A percentile compares a stretch with the other conserved stretches of the same genome.
These are phyloP conservation scores for Diversispora eburnea DNA, from an alignment of 192 early-diverging fungal genomes.

Conservation along the genomic window DNA sequence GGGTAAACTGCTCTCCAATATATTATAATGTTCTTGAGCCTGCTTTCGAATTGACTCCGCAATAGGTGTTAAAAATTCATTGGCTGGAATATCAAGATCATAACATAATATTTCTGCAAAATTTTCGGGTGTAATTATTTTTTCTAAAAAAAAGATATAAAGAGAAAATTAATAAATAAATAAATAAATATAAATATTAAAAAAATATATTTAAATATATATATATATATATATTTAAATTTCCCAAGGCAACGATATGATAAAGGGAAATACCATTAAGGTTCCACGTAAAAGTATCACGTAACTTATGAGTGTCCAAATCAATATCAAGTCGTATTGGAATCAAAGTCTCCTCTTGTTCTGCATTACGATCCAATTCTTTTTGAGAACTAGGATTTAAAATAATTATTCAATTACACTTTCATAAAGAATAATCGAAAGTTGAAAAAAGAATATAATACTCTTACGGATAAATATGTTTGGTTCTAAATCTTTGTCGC, in stretches of 20 bases:
- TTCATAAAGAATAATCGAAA: not conserved
- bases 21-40: slow-evolving; percentile 54
- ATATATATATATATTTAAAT: not conserved
- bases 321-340: slow-evolving; percentile 93
- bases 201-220: not conserved
- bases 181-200: too few relatives aligned
- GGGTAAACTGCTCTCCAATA: slow-evolving; percentile 46
- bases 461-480: slow-evolving; percentile 39
- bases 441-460: not conserved
- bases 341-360: slow-evolving; percentile 71
- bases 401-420: not conserved
- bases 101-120: slow-evolving; percentile 83
- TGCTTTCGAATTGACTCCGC: slow-evolving; percentile 57
- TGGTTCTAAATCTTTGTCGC: slow-evolving; percentile 34
- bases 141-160: slow-evolving; percentile 45
- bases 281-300: slow-evolving; percentile 93
- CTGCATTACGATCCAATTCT: slow-evolving; percentile 53
- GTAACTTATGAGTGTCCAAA: slow-evolving; percentile 75
- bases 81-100: slow-evolving; percentile 61
- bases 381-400: slow-evolving; percentile 32
- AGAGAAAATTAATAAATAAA: too few relatives aligned
- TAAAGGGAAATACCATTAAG: slow-evolving; percentile 58
- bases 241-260: not conserved
- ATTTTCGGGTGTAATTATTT: slow-evolving; percentile 72
- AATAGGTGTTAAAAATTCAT: slow-evolving; percentile 50